phyloP scores from a whole-genome alignment of 805 yeast species.

The Myxozyma neglecta region DNA sequence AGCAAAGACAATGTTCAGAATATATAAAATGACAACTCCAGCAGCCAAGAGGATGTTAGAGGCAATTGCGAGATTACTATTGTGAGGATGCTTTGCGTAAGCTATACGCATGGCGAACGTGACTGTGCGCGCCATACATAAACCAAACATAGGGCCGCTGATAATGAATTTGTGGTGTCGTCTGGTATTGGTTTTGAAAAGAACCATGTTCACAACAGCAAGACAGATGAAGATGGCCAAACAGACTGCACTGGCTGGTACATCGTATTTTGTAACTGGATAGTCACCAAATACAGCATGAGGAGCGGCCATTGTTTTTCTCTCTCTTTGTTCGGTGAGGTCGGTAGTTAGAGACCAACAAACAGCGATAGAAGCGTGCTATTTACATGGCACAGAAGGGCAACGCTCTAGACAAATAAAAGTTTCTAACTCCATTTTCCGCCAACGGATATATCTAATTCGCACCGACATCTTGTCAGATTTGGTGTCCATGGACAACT shows the following conservation, averaged over 20 bases:
- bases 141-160: background rate
- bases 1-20: background rate
- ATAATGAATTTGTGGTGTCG: background rate
- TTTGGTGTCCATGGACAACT: too few species aligned
- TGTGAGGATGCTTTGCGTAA: background rate
- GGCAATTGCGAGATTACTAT: background rate
- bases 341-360: too few species aligned
- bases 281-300: background rate
- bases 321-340: too few species aligned
- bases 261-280: background rate
- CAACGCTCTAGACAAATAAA: too few species aligned
- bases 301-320: too few species aligned
- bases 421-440: too few species aligned
- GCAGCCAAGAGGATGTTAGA: background rate
- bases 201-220: background rate
- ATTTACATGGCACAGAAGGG: too few species aligned
- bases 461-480: too few species aligned
- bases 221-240: background rate
- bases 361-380: too few species aligned
- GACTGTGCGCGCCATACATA: background rate
- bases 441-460: too few species aligned
- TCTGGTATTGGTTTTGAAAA: background rate
- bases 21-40: background rate
- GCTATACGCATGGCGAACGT: background rate
- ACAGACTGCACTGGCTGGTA: background rate